Evolutionary conservation across 2,329 filamentous ascomycete genomes (phyloP).

Genomic region (Penicillium sp.): DNA sequence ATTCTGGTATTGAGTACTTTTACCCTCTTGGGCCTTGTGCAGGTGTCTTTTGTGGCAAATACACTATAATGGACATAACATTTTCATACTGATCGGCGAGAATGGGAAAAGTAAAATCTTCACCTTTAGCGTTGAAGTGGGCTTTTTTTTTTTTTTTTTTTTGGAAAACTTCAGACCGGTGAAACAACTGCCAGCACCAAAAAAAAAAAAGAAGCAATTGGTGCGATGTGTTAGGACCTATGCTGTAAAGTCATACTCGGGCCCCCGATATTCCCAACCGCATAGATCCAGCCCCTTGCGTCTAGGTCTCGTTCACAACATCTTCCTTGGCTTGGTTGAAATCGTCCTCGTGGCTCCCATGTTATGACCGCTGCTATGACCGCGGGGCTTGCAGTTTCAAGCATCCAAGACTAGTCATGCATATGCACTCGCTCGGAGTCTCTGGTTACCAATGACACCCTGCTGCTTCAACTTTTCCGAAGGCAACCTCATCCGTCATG

Average conservation of each 20-base stretch:
- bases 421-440: conserved; percentile 6
- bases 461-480: neutral
- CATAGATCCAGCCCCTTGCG: conserved; percentile 13
- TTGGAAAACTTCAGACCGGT: neutral
- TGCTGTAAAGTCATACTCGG: conserved; percentile 1
- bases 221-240: conserved; percentile 7
- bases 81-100: conserved; percentile 1
- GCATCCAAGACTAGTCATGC: conserved; percentile 3
- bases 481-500: neutral
- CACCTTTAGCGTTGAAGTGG: neutral
- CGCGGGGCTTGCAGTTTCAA: conserved; percentile 1
- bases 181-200: neutral
- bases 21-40: conserved; percentile 23
- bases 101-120: neutral
- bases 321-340: neutral
- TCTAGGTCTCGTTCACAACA: conserved; percentile 5
- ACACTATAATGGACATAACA: neutral
- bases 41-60: conserved; percentile 10
- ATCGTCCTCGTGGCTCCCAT: conserved; percentile 15
- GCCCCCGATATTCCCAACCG: neutral
- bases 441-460: neutral
- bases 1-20: conserved; percentile 10
- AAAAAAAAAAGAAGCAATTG: neutral
- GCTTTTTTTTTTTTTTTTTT: too few species aligned
- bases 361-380: conserved; percentile 9